Conservation (phyloP, 2,329 filamentous ascomycete species). For the Ascomycota sp. region DNA sequence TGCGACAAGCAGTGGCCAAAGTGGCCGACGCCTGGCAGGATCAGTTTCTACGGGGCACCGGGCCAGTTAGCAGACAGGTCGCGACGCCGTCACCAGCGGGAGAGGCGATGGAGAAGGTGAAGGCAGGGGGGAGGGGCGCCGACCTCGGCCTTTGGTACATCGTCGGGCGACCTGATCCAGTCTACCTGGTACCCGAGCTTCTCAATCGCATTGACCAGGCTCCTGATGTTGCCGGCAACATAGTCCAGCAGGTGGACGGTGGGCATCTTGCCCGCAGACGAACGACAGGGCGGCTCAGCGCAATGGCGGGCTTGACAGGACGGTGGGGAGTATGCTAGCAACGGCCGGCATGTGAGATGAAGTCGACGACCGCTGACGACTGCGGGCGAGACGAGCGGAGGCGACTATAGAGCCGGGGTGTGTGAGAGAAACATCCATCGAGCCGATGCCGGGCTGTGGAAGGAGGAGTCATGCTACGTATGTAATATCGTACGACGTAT, state of each 20-base stretch:
- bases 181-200: slow-evolving; percentile 83
- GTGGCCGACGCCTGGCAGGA: slow-evolving; percentile 89
- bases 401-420: too few relatives aligned
- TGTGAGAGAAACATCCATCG: too few relatives aligned
- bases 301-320: too few relatives aligned
- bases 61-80: too few relatives aligned
- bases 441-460: too few relatives aligned
- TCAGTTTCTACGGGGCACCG: slow-evolving; percentile 47
- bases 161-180: slow-evolving; percentile 72
- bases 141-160: slow-evolving; percentile 71
- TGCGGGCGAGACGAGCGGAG: too few relatives aligned
- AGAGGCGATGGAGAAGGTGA: too few relatives aligned
- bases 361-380: too few relatives aligned
- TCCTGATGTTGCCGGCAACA: slow-evolving; percentile 89
- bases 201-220: slow-evolving; percentile 92
- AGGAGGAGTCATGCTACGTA: too few relatives aligned
- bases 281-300: background rate
- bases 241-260: slow-evolving; percentile 68
- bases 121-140: too few relatives aligned
- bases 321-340: background rate
- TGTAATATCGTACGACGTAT: too few relatives aligned
- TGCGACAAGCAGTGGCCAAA: slow-evolving; percentile 90
- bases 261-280: slow-evolving; percentile 33
- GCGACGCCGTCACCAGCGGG: too few relatives aligned
- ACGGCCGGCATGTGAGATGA: background rate